A percentile compares a stretch with the other conserved stretches of the same genome.
These are phyloP conservation scores for Penicillium sp. DNA, from an alignment of 2,329 filamentous ascomycete genomes.

Conservation along the genomic window DNA sequence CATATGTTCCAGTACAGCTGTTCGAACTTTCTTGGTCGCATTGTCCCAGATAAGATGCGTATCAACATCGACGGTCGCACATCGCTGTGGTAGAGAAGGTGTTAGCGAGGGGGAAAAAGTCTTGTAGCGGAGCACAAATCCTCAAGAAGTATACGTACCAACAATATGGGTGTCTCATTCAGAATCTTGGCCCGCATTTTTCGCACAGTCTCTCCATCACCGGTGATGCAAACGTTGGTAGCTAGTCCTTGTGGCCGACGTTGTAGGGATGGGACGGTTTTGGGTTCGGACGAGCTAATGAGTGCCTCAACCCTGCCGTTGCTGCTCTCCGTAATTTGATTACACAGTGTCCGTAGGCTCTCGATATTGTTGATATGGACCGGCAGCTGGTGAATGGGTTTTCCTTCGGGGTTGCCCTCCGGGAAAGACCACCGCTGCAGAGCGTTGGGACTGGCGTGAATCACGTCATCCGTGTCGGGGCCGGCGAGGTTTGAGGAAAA, in stretches of 20 bases:
- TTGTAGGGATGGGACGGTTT: conserved; percentile 59
- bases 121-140: conserved; percentile 14
- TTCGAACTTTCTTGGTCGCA: conserved; percentile 68
- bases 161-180: conserved; percentile 87
- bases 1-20: conserved; percentile 79
- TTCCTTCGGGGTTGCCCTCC: conserved; percentile 80
- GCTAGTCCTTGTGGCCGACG: conserved; percentile 62
- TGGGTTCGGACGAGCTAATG: conserved; percentile 81
- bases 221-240: conserved; percentile 90
- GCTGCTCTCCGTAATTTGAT: conserved; percentile 73
- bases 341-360: conserved; percentile 77
- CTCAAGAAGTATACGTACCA: conserved; percentile 65
- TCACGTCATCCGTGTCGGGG: conserved; percentile 90
- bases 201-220: conserved; percentile 83
- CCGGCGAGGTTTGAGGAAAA: conserved; percentile 92
- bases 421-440: conserved; percentile 93
- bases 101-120: conserved; percentile 29
- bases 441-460: conserved; percentile 87
- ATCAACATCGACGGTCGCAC: conserved; percentile 91
- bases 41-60: conserved; percentile 86
- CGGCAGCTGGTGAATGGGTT: conserved; percentile 86
- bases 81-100: conserved; percentile 65
- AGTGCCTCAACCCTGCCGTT: conserved; percentile 78
- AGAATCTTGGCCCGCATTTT: conserved; percentile 88
- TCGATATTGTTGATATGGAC: conserved; percentile 87